Base-by-base conservation (phyloP, 306 rosid genomes). In the Elaeagnus macrophylla region DNA sequence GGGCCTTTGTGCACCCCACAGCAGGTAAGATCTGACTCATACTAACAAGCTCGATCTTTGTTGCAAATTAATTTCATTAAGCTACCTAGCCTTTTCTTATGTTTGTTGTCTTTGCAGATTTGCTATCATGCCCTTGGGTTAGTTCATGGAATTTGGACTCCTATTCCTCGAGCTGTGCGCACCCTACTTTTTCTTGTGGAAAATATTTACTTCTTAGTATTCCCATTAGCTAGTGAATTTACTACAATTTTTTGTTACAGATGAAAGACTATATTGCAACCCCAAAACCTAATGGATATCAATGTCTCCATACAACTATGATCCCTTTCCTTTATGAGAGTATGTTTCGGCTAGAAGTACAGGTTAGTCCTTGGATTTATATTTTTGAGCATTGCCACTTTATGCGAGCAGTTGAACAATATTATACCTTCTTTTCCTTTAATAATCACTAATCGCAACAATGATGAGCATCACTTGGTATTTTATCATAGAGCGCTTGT, bases 201-300 rank as follows among this genome's bases (percentile, higher is more conserved):
- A 65, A 48, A 70, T 40, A 6, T 10, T 46, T 20, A 56, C 16
- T 13, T 15, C 36, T 7, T 17, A 17, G 18, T 12, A 32, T 13
- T 44, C 44, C 48, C 20, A 12, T 10, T 54, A 10, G 51, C 44
- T 55, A 32, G 49, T 39, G 17, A 36, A 35, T 36, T 35, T 69
- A 32, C 51, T 49, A 51, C 19, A 36, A 46, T 60, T 48, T 64
- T 50, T 55, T 64, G 44, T 63, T 53, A 46, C 70, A 93, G 99
- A 67, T 84, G 83, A 93, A 87, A 73, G 96, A 93, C 76, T 93
- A 93, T 65, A 93, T 93, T 67, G 95, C 99, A 67, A 93, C 95
- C 47, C 89, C 99, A 11, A 93, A 93, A 68, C 96, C 99, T 53
- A 93, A 93, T 79, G 96, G 99, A 61, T 93, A 93, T 66, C 96